A percentile compares a stretch with the other conserved stretches of the same genome.
Conservation (phyloP, 2,329 filamentous ascomycete species). For the Talaromyces sp. region DNA sequence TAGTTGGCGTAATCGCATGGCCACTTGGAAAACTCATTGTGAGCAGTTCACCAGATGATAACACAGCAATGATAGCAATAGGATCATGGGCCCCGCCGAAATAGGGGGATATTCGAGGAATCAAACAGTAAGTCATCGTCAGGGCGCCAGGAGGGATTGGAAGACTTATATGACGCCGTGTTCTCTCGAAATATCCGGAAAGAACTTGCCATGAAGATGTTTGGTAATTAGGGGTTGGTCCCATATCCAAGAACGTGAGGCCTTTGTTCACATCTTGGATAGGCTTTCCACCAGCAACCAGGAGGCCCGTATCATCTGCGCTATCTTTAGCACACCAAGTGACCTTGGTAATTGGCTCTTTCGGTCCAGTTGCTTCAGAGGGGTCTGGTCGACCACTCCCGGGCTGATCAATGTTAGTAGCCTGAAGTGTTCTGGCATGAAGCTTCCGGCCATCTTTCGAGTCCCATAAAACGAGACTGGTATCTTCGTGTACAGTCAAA, state of each 20-base stretch:
- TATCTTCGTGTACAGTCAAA: constrained; percentile 84
- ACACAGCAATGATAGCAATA: constrained; percentile 75
- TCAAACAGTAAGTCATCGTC: constrained; percentile 76
- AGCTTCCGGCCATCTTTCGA: constrained; percentile 82
- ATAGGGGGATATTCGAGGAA: constrained; percentile 81
- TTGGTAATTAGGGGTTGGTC: constrained; percentile 83
- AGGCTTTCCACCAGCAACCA: constrained; percentile 80
- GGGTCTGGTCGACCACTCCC: constrained; percentile 45
- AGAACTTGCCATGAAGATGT: constrained; percentile 89
- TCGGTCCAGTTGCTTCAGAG: constrained; percentile 59
- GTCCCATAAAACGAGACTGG: constrained; percentile 93
- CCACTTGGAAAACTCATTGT: constrained; percentile 92
- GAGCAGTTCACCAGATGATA: constrained; percentile 84
- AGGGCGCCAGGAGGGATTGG: constrained; percentile 76
- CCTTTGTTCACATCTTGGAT: constrained; percentile 71
- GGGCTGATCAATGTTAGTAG: constrained; percentile 72
- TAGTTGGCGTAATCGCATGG: constrained; percentile 86
- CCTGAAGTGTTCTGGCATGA: constrained; percentile 77
- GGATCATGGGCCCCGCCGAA: constrained; percentile 89
- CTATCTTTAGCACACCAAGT: constrained; percentile 95
- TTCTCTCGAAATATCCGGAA: constrained; percentile 74
- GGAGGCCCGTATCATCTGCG: constrained; percentile 85
- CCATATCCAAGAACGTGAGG: constrained; percentile 86
- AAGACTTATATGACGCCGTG: constrained; percentile 70
- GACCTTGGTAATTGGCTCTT: constrained; percentile 76